Conservation (phyloP, 1,284 basidiomycete genomes). For the Bondarzewia mesenterica region DNA sequence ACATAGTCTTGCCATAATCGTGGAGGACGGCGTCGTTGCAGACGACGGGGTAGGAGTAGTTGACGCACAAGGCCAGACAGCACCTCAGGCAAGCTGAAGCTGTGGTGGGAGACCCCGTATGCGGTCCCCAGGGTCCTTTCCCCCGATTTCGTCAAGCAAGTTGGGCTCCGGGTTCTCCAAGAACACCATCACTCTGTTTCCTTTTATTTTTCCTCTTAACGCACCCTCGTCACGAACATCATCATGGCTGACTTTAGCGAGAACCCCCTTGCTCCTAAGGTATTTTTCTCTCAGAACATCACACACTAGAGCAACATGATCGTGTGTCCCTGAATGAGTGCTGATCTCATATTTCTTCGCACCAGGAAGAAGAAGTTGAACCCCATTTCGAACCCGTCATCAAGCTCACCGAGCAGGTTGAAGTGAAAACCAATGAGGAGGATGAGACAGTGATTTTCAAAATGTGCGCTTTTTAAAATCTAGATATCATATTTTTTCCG, state of each 20-base stretch:
- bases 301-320: not conserved
- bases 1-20: constrained; percentile 31
- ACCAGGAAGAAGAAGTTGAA: constrained; percentile 80
- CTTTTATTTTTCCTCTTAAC: constrained; percentile 20
- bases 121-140: constrained; percentile 14
- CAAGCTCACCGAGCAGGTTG: constrained; percentile 93
- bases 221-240: constrained; percentile 14
- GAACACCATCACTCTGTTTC: constrained; percentile 22
- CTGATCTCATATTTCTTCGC: constrained; percentile 9
- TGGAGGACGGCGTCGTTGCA: not conserved
- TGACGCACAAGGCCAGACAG: constrained; percentile 7
- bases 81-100: too few species aligned
- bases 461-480: constrained; percentile 55
- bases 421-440: constrained; percentile 94
- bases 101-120: not conserved
- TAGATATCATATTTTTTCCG: constrained; percentile 7
- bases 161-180: not conserved
- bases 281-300: constrained; percentile 18
- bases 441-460: constrained; percentile 94
- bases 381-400: constrained; percentile 95
- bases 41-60: not conserved
- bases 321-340: not conserved
- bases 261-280: constrained; percentile 63
- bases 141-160: not conserved
- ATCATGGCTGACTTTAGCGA: constrained; percentile 52